Conservation (phyloP, 2,329 filamentous ascomycete species). For the Ceratocystis eucalypticola region DNA sequence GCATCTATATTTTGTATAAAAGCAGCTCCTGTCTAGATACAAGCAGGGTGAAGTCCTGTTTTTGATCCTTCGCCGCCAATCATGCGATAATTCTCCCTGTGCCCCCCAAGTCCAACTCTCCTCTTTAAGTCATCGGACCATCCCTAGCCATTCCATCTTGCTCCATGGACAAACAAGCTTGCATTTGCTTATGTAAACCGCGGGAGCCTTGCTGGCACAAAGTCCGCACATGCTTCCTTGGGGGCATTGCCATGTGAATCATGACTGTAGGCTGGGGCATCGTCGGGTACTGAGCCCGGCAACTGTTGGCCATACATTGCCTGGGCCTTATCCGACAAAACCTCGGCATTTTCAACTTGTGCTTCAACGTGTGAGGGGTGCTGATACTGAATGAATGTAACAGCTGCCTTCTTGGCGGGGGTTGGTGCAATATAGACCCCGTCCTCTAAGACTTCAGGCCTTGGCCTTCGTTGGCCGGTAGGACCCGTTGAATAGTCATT, state of each 20-base stretch:
- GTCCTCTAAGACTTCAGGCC: slow-evolving; percentile 26
- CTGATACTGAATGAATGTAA: not conserved
- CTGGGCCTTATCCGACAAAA: slow-evolving; percentile 12
- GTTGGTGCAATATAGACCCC: slow-evolving; percentile 22
- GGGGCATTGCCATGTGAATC: not conserved
- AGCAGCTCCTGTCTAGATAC: not conserved
- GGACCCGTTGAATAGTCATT: not conserved
- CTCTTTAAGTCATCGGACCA: not conserved
- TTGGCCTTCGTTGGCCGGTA: slow-evolving; percentile 20
- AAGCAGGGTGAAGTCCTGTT: slow-evolving; percentile 9
- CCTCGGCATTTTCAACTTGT: slow-evolving; percentile 3
- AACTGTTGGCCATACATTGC: not conserved
- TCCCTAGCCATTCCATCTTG: not conserved
- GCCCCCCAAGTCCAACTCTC: not conserved
- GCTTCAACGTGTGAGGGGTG: slow-evolving; percentile 2
- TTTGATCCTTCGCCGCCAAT: not conserved
- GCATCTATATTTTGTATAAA: not conserved
- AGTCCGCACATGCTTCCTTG: slow-evolving; percentile 25
- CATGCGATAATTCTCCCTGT: not conserved
- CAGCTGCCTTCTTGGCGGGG: slow-evolving; percentile 7
- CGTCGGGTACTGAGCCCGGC: not conserved
- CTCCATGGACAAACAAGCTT: not conserved
- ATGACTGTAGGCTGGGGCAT: slow-evolving; percentile 6
- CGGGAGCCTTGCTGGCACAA: slow-evolving; percentile 47
- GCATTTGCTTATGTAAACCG: slow-evolving; percentile 33